Percentiles rank a stretch among this genome's conserved stretches.
Evolutionary conservation across 352 stramenopile genomes (phyloP).

Genomic region (Pythium scleroteichum): DNA sequence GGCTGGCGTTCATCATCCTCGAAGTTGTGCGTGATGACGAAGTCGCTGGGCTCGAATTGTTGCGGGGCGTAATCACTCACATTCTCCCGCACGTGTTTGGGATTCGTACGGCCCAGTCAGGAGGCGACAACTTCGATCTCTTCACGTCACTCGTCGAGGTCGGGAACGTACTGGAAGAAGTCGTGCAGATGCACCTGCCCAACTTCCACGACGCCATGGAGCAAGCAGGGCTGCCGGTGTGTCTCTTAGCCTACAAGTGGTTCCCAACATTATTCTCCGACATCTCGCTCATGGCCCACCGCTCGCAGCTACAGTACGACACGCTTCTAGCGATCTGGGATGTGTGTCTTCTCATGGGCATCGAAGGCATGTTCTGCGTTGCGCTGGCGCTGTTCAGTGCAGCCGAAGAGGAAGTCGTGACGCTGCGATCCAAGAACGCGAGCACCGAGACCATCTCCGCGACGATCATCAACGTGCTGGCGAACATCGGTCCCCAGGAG

Average conservation of each 20-base stretch:
- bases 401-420: slow-evolving; percentile 57
- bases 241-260: slow-evolving; percentile 87
- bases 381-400: slow-evolving; percentile 67
- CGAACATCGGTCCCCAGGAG: slow-evolving; percentile 53
- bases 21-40: slow-evolving; percentile 62
- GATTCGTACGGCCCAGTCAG: slow-evolving; percentile 39
- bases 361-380: slow-evolving; percentile 82
- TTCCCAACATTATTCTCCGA: slow-evolving; percentile 88
- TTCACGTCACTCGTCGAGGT: slow-evolving; percentile 76
- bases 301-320: slow-evolving; percentile 71
- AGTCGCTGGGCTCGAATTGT: slow-evolving; percentile 52
- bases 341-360: slow-evolving; percentile 72
- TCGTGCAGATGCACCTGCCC: slow-evolving; percentile 70
- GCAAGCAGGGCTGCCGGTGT: slow-evolving; percentile 61
- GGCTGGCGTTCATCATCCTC: slow-evolving; percentile 73
- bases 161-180: slow-evolving; percentile 68
- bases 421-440: slow-evolving; percentile 32
- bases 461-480: slow-evolving; percentile 56
- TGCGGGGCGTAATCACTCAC: slow-evolving; percentile 61
- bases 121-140: slow-evolving; percentile 62
- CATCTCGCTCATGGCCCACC: slow-evolving; percentile 72
- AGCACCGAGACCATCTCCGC: slow-evolving; percentile 68
- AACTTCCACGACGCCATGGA: slow-evolving; percentile 59
- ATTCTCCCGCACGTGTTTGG: slow-evolving; percentile 82
- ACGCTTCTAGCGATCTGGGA: slow-evolving; percentile 82